Evolutionary conservation across 108 stramenopile species (phyloP).

Genomic region (Chaetoceros tenuissimus): DNA sequence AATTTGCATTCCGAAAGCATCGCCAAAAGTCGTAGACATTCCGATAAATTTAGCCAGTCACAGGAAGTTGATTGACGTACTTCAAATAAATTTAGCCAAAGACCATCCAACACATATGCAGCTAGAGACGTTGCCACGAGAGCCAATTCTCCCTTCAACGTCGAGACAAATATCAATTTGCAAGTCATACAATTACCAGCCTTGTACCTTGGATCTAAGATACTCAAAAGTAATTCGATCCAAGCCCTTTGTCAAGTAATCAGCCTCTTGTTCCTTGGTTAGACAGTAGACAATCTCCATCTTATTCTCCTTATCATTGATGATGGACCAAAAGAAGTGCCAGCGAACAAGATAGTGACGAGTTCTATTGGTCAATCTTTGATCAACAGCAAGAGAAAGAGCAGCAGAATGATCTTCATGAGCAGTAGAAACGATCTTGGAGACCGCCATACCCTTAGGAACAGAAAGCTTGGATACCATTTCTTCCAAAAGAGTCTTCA

Average conservation of each 20-base stretch:
- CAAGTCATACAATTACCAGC: not conserved
- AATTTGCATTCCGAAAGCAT: too few species aligned
- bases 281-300: not conserved
- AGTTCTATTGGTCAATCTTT: conserved; percentile 16
- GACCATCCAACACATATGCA: too few species aligned
- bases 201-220: not conserved
- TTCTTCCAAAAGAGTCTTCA: conserved; percentile 9
- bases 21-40: not conserved
- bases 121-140: not conserved
- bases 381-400: conserved; percentile 15
- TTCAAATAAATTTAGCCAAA: too few species aligned
- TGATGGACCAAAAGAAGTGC: conserved; percentile 20
- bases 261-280: not conserved
- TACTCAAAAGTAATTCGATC: not conserved
- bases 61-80: too few species aligned
- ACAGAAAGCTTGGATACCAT: not conserved
- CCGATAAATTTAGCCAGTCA: too few species aligned
- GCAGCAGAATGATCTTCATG: conserved; percentile 20
- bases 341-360: conserved; percentile 15
- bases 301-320: not conserved
- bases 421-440: conserved; percentile 2
- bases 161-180: not conserved
- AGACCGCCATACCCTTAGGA: not conserved
- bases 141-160: not conserved
- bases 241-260: not conserved